A percentile compares a stretch with the other conserved stretches of the same genome.
Evolutionary conservation across 176 grass and related monocot species (phyloP).

Genomic region (Triticum timopheevii): DNA sequence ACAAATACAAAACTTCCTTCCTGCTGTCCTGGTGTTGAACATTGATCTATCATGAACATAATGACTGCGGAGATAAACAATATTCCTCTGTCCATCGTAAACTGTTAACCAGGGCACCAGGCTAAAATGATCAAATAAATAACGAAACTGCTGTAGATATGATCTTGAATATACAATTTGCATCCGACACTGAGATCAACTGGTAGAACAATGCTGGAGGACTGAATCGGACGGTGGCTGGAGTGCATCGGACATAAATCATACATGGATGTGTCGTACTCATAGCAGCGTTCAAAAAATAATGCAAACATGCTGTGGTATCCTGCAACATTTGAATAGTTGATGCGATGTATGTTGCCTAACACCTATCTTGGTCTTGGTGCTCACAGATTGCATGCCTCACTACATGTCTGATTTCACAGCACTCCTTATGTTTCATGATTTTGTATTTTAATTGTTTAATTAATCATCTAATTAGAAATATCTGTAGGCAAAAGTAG

Average conservation of each 20-base stretch:
- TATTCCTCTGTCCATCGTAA: not conserved
- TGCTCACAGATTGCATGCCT: not conserved
- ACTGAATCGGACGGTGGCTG: too few relatives aligned
- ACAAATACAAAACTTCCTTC: not conserved
- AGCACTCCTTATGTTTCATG: not conserved
- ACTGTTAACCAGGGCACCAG: not conserved
- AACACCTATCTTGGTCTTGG: not conserved
- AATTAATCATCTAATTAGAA: not conserved
- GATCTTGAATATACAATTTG: too few relatives aligned
- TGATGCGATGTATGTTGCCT: not conserved
- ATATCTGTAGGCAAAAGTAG: not conserved
- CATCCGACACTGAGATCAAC: too few relatives aligned
- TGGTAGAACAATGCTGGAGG: too few relatives aligned
- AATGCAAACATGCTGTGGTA: not conserved
- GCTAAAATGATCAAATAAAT: not conserved
- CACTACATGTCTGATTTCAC: not conserved
- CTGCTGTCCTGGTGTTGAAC: not conserved
- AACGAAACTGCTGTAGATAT: too few relatives aligned
- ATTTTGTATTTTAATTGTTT: not conserved
- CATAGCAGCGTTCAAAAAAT: not conserved
- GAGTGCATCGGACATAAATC: too few relatives aligned
- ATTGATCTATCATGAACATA: not conserved
- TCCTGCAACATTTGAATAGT: not conserved
- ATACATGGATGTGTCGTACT: too few relatives aligned
- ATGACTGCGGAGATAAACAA: not conserved